Base-by-base conservation (phyloP, 2,329 filamentous ascomycete species). In the Sporothrix globosa region DNA sequence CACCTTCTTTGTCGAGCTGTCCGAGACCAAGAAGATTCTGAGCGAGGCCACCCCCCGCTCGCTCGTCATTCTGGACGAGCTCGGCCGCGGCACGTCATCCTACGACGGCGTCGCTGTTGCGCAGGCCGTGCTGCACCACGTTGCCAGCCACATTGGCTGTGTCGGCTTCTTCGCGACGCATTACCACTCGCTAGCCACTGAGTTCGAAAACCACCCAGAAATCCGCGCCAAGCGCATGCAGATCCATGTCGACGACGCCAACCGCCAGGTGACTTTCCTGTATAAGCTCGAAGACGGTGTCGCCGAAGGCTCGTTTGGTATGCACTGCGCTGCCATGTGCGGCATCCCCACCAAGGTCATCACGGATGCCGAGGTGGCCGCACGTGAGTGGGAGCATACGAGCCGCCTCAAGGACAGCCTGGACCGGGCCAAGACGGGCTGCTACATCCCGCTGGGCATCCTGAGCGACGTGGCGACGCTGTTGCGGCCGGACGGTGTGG, bases 301-400 rank as follows among this genome's bases (percentile, higher is more conserved):
- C 11, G 96, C 96, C 0, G 94, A 98, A 80, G 96, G 96, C 19
- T 97, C 92, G 77, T 99, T 98, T 77, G 96, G 96, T 76, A 99
- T 99, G 96, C 96, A 99, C 80, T 99, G 96, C 78, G 96, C 96
- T 0, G 91, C 93, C 72, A 99, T 99, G 96, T 99, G 96, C 76
- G 96, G 96, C 0, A 98, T 99, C 73, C 88, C 93, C 0, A 83
- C 84, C 58, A 90, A 90, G 69, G 89, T 99, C 19, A 93, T 99
- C 73, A 90, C 94, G 77, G 84, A 91, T 27, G 96, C 96, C 0
- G 96, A 99, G 80, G 87, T 90, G 27, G 96, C 96, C 6, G 96
- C 96, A 1, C 89, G 86, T 75, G 92, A 93, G 76, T 98, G 96
- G 93, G 96, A 99, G 82, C 93, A 97, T 79, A 98, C 96, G 0